These are phyloP conservation scores for Trichoderma atroviride DNA, from an alignment of 2,329 filamentous ascomycete species.

Conservation along the genomic window DNA sequence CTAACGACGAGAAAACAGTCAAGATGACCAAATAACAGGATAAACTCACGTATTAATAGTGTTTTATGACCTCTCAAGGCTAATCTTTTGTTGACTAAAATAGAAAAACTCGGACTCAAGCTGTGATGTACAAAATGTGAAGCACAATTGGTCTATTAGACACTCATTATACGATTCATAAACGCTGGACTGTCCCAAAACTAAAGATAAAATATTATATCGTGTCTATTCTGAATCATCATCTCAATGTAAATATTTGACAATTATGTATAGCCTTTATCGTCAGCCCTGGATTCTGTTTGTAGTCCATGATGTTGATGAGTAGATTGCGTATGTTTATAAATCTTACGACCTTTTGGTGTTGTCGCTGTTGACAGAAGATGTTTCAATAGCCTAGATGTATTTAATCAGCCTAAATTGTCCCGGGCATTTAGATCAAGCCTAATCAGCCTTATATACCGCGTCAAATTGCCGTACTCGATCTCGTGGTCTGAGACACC, in stretches of 20 bases:
- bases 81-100: no score
- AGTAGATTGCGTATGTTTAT: neutral
- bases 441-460: neutral
- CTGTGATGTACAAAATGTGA: no score
- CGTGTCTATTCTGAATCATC: no score
- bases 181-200: no score
- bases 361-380: neutral
- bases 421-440: neutral
- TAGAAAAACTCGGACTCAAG: no score
- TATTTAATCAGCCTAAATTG: neutral
- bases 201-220: neutral
- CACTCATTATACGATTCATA: no score
- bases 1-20: no score
- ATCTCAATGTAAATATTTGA: no score
- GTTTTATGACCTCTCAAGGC: no score
- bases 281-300: neutral
- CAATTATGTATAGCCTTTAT: neutral
- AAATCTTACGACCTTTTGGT: neutral
- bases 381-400: neutral
- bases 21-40: no score
- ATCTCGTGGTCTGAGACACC: neutral
- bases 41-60: no score
- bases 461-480: neutral
- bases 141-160: no score
- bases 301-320: neutral